Evolutionary conservation across 2,329 filamentous ascomycete species (phyloP).

Genomic region (Colletotrichum eleusines): DNA sequence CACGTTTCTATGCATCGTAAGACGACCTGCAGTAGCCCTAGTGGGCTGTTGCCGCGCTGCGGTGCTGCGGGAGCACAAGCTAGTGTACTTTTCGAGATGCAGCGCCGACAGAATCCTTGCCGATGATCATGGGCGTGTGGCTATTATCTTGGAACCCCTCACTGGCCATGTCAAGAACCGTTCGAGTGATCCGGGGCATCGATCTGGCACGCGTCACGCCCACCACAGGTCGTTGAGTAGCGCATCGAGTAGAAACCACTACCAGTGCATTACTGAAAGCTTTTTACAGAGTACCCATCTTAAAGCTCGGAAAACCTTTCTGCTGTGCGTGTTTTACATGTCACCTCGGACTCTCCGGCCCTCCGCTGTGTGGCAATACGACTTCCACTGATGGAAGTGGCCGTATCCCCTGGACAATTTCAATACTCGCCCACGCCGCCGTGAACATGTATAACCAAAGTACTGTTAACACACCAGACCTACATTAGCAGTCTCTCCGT

Average conservation of each 20-base stretch:
- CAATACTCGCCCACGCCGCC: not conserved
- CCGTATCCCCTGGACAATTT: not conserved
- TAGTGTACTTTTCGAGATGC: slow-evolving; percentile 21
- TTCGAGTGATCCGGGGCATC: slow-evolving; percentile 27
- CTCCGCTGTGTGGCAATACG: not conserved
- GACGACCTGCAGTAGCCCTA: slow-evolving; percentile 37
- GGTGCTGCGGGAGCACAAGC: slow-evolving; percentile 25
- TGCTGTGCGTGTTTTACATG: too few relatives aligned
- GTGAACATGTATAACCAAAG: not conserved
- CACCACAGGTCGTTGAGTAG: not conserved
- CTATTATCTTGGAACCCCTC: slow-evolving; percentile 2
- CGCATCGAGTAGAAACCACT: not conserved
- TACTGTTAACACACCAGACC: not conserved
- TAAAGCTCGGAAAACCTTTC: not conserved
- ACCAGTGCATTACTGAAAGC: slow-evolving; percentile 5
- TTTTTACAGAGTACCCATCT: not conserved
- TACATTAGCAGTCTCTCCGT: not conserved
- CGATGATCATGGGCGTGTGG: slow-evolving; percentile 35
- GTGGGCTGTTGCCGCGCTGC: slow-evolving; percentile 21
- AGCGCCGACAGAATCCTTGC: slow-evolving; percentile 26
- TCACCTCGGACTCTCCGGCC: not conserved
- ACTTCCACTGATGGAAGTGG: not conserved
- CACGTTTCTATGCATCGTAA: slow-evolving; percentile 4
- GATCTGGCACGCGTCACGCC: slow-evolving; percentile 23
- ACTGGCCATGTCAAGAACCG: not conserved